Conservation (phyloP, 345 rosid species). For the Hevea brasiliensis region DNA sequence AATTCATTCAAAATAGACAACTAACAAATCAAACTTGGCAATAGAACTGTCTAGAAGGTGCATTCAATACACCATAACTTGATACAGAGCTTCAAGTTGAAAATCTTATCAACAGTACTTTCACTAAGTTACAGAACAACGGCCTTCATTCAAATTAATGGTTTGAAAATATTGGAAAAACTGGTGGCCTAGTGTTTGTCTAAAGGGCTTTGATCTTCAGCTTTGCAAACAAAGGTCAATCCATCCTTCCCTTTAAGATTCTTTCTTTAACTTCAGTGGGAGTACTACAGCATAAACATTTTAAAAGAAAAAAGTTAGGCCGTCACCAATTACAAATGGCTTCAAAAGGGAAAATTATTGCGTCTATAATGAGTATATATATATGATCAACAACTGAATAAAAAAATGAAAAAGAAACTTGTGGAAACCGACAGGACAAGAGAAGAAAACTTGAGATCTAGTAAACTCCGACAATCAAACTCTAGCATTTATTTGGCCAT, state of each 20-base stretch:
- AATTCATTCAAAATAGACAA: background rate
- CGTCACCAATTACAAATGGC: background rate
- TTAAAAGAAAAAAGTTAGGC: background rate
- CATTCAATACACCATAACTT: constrained; percentile 2
- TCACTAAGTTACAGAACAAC: constrained; percentile 3
- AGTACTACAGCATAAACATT: constrained; percentile 51
- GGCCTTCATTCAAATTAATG: background rate
- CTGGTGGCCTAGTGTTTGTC: background rate
- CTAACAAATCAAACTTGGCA: background rate
- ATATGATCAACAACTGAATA: no score
- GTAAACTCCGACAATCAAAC: background rate
- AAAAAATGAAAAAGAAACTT: no score
- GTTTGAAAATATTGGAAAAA: background rate
- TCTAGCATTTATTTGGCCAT: background rate
- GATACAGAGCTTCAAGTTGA: background rate
- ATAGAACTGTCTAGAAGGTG: no score
- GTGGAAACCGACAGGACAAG: no score
- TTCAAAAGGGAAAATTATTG: background rate
- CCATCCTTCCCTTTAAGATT: constrained; percentile 98
- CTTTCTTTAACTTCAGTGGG: constrained; percentile 79
- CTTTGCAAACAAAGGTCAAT: constrained; percentile 37
- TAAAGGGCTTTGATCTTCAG: constrained; percentile 6
- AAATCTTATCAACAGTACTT: background rate
- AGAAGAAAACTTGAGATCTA: background rate
- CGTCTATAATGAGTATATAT: no score